Percentiles rank a stretch among this genome's conserved stretches.
These are phyloP conservation scores for Ogataea polymorpha DNA, from an alignment of 805 yeast genomes.

Conservation along the genomic window DNA sequence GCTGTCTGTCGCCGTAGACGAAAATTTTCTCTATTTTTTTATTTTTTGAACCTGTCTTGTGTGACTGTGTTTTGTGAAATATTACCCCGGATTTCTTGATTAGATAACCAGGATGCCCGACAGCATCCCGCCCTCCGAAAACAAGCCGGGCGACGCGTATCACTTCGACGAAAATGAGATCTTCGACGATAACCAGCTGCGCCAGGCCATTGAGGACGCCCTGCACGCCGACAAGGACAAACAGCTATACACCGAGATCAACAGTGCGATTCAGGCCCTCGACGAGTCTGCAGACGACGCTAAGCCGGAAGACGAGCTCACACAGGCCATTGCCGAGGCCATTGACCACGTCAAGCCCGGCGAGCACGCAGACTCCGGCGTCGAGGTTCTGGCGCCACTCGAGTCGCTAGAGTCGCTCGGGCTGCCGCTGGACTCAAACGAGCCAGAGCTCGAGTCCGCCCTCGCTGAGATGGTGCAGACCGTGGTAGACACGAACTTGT, in stretches of 20 bases:
- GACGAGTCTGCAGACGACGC: constrained; percentile 8
- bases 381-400: constrained; percentile 9
- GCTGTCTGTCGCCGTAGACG: background rate
- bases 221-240: constrained; percentile 15
- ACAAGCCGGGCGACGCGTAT: constrained; percentile 8
- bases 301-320: constrained; percentile 15
- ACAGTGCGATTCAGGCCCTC: constrained; percentile 27
- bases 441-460: constrained; percentile 47
- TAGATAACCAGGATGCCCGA: constrained; percentile 17
- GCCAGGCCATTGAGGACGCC: constrained; percentile 16
- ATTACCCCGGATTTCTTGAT: constrained; percentile 22
- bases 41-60: constrained; percentile 4
- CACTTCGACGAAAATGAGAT: constrained; percentile 16
- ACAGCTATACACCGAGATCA: constrained; percentile 22
- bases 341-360: constrained; percentile 13
- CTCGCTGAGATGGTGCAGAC: constrained; percentile 54
- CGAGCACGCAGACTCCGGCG: constrained; percentile 10
- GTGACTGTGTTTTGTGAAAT: constrained; percentile 26
- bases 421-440: constrained; percentile 13
- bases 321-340: constrained; percentile 27
- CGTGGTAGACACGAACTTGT: constrained; percentile 41
- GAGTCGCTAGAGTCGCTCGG: constrained; percentile 5
- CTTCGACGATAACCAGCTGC: constrained; percentile 14
- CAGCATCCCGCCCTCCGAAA: constrained; percentile 6
- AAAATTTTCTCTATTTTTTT: background rate